Conservation (phyloP, 257 asterid genomes). For the Solanum sitiens region DNA sequence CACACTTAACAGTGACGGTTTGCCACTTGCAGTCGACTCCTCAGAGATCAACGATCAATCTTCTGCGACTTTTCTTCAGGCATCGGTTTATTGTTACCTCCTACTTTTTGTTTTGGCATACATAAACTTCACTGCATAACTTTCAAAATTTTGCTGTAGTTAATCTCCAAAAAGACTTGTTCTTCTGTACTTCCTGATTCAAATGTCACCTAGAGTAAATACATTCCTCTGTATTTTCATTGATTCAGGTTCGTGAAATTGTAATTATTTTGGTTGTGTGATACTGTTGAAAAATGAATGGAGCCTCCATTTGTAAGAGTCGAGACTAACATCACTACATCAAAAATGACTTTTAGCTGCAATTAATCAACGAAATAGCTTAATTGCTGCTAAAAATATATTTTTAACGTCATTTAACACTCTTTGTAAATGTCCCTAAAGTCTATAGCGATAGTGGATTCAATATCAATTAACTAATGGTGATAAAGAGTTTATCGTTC, state of each 20-base stretch:
- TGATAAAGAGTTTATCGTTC: background rate
- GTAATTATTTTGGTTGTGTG: background rate
- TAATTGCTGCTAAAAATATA: background rate
- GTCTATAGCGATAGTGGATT: background rate
- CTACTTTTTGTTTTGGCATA: background rate
- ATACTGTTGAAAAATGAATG: background rate
- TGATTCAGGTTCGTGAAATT: background rate
- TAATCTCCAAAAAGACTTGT: background rate
- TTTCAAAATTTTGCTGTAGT: background rate
- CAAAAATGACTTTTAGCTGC: background rate
- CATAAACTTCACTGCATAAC: background rate
- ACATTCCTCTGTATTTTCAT: background rate
- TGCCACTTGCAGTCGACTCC: slow-evolving; percentile 96
- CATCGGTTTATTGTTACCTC: background rate
- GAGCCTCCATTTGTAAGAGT: background rate
- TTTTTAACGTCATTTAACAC: background rate
- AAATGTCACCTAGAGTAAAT: background rate
- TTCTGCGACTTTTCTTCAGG: background rate
- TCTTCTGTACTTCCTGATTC: background rate
- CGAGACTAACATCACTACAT: background rate
- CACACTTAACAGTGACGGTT: slow-evolving; percentile 96
- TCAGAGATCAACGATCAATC: slow-evolving; percentile 45
- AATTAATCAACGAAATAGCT: background rate
- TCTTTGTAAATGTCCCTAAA: background rate
- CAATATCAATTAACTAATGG: background rate